These are phyloP conservation scores for Acacia concinna DNA, from an alignment of 331 rosid genomes.

Conservation along the genomic window DNA sequence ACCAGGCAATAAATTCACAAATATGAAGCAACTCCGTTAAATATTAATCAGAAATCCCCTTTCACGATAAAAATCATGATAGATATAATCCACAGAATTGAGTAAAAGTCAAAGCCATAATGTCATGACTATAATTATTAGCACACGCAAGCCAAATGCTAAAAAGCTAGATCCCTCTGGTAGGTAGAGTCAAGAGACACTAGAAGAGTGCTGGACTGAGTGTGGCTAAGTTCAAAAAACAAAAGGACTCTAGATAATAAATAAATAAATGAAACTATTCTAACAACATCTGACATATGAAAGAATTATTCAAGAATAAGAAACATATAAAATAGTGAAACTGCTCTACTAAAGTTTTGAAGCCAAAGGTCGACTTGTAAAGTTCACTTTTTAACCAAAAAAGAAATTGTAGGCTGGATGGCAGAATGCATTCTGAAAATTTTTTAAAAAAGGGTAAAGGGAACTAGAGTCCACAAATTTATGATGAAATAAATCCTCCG, in stretches of 20 bases:
- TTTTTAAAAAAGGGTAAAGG: not conserved
- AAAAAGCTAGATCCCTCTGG: not conserved
- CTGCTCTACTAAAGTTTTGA: not conserved
- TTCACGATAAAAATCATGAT: slow-evolving; percentile 12
- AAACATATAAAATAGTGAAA: not conserved
- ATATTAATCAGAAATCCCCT: slow-evolving; percentile 10
- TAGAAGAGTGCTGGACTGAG: not conserved
- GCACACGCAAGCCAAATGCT: not conserved
- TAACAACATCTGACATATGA: not conserved
- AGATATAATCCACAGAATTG: not conserved
- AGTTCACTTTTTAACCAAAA: not conserved
- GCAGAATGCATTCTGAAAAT: not conserved
- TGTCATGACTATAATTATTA: not conserved
- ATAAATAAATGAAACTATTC: not conserved
- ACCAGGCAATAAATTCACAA: slow-evolving; percentile 12
- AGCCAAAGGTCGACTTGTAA: not conserved
- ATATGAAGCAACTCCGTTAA: slow-evolving; percentile 1
- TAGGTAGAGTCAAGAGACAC: not conserved
- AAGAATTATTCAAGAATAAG: not conserved
- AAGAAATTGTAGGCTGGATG: not conserved
- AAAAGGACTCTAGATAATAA: not conserved
- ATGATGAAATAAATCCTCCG: not conserved
- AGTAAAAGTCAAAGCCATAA: not conserved
- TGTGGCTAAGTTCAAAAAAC: not conserved
- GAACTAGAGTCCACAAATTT: not conserved